Percentiles rank a stretch among this genome's conserved stretches.
Evolutionary conservation across 2,329 filamentous ascomycete genomes (phyloP).

Genomic region (Alternaria triticina): DNA sequence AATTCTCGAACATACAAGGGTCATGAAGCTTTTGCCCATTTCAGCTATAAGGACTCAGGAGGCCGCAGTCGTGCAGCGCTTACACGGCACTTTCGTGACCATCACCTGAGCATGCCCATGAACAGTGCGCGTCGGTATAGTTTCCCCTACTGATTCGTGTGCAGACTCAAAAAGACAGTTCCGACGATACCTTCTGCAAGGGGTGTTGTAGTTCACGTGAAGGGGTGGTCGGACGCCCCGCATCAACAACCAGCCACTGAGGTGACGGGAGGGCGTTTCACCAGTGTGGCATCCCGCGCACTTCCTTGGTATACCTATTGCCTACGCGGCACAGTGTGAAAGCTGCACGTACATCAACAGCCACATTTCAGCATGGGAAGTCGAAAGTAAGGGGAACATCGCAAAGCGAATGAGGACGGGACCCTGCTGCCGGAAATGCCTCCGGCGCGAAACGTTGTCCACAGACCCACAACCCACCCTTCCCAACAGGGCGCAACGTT

Average conservation of each 20-base stretch:
- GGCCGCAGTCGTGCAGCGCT: background rate
- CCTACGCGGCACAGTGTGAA: background rate
- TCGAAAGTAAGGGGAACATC: background rate
- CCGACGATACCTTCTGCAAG: background rate
- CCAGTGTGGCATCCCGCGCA: background rate
- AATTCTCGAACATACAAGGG: background rate
- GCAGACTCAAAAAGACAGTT: background rate
- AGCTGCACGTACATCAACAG: background rate
- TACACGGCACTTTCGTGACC: background rate
- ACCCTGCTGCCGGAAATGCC: background rate
- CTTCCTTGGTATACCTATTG: background rate
- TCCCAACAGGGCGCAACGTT: background rate
- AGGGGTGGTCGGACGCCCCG: background rate
- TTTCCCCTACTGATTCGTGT: background rate
- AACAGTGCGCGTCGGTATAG: background rate
- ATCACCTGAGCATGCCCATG: background rate
- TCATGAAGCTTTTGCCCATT: background rate
- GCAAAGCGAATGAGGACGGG: background rate
- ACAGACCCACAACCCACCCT: slow-evolving; percentile 1
- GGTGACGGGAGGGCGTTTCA: background rate
- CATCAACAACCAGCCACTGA: background rate
- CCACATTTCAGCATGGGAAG: background rate
- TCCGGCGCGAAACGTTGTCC: background rate
- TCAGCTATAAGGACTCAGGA: background rate
- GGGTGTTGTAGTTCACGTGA: background rate